Percentiles rank a stretch among this genome's conserved stretches.
These are phyloP conservation scores for Dendrobium chrysotoxum DNA, from an alignment of 106 monocot species.

Conservation along the genomic window DNA sequence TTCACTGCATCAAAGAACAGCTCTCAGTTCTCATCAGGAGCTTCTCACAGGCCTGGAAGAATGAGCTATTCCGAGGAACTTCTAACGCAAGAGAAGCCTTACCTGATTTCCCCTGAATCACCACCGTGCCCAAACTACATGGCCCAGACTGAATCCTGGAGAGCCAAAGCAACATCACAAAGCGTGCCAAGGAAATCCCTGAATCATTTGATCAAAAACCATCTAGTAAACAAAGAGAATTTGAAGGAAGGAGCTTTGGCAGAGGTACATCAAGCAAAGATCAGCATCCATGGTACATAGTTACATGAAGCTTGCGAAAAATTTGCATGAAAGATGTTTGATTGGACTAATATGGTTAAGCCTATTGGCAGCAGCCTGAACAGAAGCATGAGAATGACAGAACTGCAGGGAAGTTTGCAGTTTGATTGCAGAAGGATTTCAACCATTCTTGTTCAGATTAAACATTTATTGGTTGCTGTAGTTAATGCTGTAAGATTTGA, in stretches of 20 bases:
- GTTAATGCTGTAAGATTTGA: background rate
- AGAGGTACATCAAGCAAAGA: background rate
- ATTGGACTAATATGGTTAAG: too few species aligned
- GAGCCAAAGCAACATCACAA: constrained; percentile 49
- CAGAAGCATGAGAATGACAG: too few species aligned
- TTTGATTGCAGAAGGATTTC: background rate
- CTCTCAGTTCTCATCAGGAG: background rate
- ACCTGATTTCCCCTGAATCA: constrained; percentile 5
- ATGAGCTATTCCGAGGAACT: background rate
- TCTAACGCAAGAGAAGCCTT: background rate
- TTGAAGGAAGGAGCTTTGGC: background rate
- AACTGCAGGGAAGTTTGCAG: background rate
- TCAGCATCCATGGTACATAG: too few species aligned
- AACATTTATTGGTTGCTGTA: background rate
- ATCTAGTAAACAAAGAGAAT: constrained; percentile 8
- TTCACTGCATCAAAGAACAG: too few species aligned
- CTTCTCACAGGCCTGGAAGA: background rate
- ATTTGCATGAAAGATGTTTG: too few species aligned
- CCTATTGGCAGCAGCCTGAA: too few species aligned
- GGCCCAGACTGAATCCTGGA: constrained; percentile 50
- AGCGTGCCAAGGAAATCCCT: constrained; percentile 37
- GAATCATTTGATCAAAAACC: constrained; percentile 25
- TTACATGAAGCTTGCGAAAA: too few species aligned
- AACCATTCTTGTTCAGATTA: background rate
- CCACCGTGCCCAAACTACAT: constrained; percentile 30